These are phyloP conservation scores for Hemileia vastatrix DNA, from an alignment of 1,284 basidiomycete genomes.

Conservation along the genomic window DNA sequence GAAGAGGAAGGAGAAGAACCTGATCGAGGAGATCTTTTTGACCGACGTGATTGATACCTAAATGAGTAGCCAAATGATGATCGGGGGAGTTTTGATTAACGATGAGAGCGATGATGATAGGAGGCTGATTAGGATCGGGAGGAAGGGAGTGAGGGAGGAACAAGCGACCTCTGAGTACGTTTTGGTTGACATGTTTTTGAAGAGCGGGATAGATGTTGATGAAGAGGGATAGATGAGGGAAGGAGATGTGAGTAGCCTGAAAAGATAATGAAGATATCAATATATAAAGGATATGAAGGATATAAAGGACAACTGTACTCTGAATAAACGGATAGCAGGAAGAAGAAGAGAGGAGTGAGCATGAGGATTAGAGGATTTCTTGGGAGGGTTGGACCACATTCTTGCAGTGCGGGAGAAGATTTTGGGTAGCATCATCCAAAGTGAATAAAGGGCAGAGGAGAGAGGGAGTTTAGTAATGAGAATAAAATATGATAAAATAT, in stretches of 20 bases:
- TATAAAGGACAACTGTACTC: too few relatives aligned
- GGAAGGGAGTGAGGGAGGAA: constrained; percentile 60
- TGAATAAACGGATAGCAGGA: too few relatives aligned
- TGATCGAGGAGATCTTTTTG: constrained; percentile 70
- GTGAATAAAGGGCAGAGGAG: too few relatives aligned
- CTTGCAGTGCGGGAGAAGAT: constrained; percentile 17
- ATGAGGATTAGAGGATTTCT: too few relatives aligned
- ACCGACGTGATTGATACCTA: constrained; percentile 65
- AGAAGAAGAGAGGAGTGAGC: too few relatives aligned
- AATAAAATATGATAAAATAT: too few relatives aligned
- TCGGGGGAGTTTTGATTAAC: constrained; percentile 61
- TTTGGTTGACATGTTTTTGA: constrained; percentile 59
- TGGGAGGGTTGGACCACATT: constrained; percentile 17
- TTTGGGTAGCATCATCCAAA: too few relatives aligned
- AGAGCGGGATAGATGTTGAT: constrained; percentile 64
- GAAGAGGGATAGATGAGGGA: constrained; percentile 4
- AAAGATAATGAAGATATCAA: not conserved
- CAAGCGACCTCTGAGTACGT: constrained; percentile 65
- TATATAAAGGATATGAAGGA: too few relatives aligned
- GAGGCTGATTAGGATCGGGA: constrained; percentile 53
- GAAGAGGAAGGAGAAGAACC: constrained; percentile 49
- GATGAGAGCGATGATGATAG: constrained; percentile 75
- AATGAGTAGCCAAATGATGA: constrained; percentile 1
- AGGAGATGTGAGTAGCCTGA: constrained; percentile 8
- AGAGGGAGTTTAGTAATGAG: too few relatives aligned